These are phyloP conservation scores for Claviceps africana DNA, from an alignment of 2,329 filamentous ascomycete species.

Conservation along the genomic window DNA sequence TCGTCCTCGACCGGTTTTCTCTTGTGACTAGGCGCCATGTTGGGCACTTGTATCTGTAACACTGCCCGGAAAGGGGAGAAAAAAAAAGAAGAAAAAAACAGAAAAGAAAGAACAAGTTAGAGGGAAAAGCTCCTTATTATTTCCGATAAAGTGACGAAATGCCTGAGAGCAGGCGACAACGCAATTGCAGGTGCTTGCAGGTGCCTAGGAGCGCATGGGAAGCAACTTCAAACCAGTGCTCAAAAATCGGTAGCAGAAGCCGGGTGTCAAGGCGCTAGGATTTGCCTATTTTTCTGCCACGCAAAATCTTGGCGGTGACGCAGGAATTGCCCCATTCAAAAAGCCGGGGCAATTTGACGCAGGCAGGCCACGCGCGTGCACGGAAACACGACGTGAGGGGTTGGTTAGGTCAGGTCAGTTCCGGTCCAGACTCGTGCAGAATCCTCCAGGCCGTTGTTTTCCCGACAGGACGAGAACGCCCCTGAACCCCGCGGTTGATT, in stretches of 20 bases:
- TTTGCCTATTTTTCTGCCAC: conserved; percentile 12
- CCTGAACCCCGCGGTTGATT: conserved; percentile 23
- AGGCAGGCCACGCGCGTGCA: not conserved
- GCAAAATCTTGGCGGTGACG: conserved; percentile 14
- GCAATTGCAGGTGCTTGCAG: not conserved
- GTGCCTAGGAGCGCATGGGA: not conserved
- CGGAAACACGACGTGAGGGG: not conserved
- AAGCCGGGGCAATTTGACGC: not conserved
- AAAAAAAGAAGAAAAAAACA: not conserved
- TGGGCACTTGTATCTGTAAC: conserved; percentile 4
- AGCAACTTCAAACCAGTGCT: not conserved
- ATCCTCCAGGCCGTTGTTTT: conserved; percentile 9
- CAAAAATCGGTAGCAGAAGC: not conserved
- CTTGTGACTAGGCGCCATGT: conserved; percentile 34
- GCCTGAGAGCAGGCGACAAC: not conserved
- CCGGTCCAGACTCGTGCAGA: not conserved
- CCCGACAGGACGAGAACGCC: conserved; percentile 2
- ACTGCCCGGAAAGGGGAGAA: not conserved
- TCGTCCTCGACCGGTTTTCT: conserved; percentile 39
- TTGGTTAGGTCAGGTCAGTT: no score
- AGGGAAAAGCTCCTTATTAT: not conserved
- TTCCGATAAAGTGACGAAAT: not conserved
- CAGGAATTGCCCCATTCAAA: conserved; percentile 1
- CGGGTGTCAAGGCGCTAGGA: not conserved
- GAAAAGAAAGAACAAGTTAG: not conserved